Evolutionary conservation across 2,329 filamentous ascomycete genomes (phyloP), one percentile per base, ranked within the genome.

Genomic region (Hyphodiscus sp.): DNA sequence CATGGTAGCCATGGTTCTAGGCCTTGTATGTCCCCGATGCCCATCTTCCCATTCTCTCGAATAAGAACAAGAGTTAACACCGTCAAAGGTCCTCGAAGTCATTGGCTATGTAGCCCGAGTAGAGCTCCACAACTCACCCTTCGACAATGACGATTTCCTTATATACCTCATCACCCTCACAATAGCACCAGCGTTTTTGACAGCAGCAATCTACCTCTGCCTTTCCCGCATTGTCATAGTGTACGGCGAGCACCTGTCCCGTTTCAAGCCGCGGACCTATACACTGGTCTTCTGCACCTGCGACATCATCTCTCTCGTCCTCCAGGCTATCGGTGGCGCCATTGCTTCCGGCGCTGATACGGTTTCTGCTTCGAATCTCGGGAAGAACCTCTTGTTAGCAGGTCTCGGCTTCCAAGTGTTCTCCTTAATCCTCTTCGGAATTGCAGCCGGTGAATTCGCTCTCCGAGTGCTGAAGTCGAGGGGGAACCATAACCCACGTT

Each of bases 121-220:
- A 44, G 69, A 76, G 20, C 72, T 83, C 43, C 67, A 76, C 62
- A 46, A 67, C 45, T 80, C 81, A 67, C 79, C 80, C 2, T 85
- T 78, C 76, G 70, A 79, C 67, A 63, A 71, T 15, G 57, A 69
- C 50, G 74, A 76, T 55, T 84, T 84, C 69, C 69, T 82, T 66
- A 75, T 78, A 45, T 79, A 83, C 57, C 82, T 84, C 66, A 74
- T 83, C 29, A 76, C 74, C 4, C 71, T 83, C 13, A 65, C 63
- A 0, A 65, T 65, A 20, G 63, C 63, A 7, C 64, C 63, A 2
- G 63, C 81, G 29, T 74, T 85, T 54, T 72, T 84, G 68, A 82
- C 80, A 68, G 79, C 81, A 58, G 76, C 74, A 3, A 78, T 85
- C 67, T 86, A 85, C 70, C 76, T 86, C 58, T 62, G 82, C 53